phyloP scores from a whole-genome alignment of 2,329 filamentous ascomycete species.

The Didymella arachidicola region DNA sequence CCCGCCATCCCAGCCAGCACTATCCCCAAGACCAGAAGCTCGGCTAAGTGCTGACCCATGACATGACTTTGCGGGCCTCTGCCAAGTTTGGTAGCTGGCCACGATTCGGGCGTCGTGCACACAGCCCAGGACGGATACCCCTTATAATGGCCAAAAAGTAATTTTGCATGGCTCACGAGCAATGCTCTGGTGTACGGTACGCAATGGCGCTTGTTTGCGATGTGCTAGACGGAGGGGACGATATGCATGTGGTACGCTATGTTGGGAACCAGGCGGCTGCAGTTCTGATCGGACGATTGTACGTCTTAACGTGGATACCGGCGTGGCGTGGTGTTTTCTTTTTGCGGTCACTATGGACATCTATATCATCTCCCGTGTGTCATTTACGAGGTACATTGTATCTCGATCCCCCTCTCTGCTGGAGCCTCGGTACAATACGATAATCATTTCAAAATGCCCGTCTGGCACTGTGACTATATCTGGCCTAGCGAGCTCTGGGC shows the following conservation, averaged over 20 bases:
- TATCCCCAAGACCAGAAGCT: conserved; percentile 68
- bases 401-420: conserved; percentile 37
- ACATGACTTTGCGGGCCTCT: conserved; percentile 36
- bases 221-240: conserved; percentile 34
- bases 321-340: conserved; percentile 45
- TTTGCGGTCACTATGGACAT: conserved; percentile 37
- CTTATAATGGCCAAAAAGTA: conserved; percentile 50
- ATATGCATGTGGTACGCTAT: conserved; percentile 44
- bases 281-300: conserved; percentile 42
- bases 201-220: conserved; percentile 35
- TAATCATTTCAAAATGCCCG: conserved; percentile 22
- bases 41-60: conserved; percentile 35
- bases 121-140: conserved; percentile 50
- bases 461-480: conserved; percentile 5
- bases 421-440: conserved; percentile 37
- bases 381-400: conserved; percentile 45
- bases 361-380: conserved; percentile 38
- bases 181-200: conserved; percentile 33
- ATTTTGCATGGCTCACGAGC: conserved; percentile 41
- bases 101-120: conserved; percentile 42
- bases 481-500: conserved; percentile 18
- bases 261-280: conserved; percentile 40
- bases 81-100: conserved; percentile 36
- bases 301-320: conserved; percentile 49
- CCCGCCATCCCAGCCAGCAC: conserved; percentile 67